These are phyloP conservation scores for Coccomyxa sp. DNA, from an alignment of 139 green algal genomes.

Conservation along the genomic window DNA sequence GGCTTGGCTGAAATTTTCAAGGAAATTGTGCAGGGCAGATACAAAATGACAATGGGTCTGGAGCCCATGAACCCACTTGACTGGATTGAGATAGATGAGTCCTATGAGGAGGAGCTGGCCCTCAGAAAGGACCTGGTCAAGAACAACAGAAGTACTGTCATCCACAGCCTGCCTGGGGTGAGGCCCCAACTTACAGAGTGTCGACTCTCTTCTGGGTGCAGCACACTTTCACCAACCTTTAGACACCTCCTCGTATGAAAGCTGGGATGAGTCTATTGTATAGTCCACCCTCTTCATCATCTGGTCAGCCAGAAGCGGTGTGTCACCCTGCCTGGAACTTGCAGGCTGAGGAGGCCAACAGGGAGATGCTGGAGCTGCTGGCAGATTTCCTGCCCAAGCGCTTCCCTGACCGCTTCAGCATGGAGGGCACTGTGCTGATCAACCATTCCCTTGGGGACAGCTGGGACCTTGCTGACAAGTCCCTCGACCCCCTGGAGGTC, in stretches of 20 bases:
- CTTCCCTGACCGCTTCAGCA: slow-evolving; percentile 13
- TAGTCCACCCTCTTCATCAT: too few relatives aligned
- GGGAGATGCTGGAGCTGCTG: slow-evolving; percentile 15
- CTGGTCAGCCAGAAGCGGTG: not conserved
- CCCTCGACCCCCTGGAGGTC: slow-evolving; percentile 16
- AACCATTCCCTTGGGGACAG: not conserved
- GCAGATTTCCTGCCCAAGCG: slow-evolving; percentile 11
- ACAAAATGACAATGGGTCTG: slow-evolving; percentile 21
- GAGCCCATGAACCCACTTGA: slow-evolving; percentile 14
- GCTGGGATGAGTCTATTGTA: too few relatives aligned
- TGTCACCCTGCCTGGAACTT: not conserved
- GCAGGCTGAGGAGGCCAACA: slow-evolving; percentile 10
- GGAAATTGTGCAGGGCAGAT: not conserved
- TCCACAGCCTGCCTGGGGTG: slow-evolving; percentile 5
- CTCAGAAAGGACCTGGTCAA: slow-evolving; percentile 7
- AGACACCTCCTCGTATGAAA: too few relatives aligned
- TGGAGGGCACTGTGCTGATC: slow-evolving; percentile 10
- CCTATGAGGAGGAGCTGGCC: slow-evolving; percentile 13
- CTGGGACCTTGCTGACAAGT: not conserved
- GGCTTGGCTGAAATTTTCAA: too few relatives aligned
- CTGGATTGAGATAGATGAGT: slow-evolving; percentile 20
- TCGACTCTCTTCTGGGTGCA: too few relatives aligned
- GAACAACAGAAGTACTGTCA: slow-evolving; percentile 9
- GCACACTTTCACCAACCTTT: too few relatives aligned
- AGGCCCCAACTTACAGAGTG: too few relatives aligned